Evolutionary conservation across 164 flowering plant species (phyloP).

Genomic region (Stephania yunnanensis): DNA sequence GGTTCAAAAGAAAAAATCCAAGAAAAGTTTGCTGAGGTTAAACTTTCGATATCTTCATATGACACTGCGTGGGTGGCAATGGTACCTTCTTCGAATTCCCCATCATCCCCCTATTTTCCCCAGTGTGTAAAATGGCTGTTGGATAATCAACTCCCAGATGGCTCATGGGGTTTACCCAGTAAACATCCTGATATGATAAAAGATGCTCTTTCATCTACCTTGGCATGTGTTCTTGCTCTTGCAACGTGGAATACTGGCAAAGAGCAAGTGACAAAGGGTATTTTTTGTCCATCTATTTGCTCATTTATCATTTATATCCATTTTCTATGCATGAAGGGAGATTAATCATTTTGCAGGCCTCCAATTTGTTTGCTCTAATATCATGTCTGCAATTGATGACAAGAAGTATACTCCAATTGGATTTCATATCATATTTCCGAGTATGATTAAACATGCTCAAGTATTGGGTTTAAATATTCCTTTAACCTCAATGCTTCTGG

Average conservation of each 20-base stretch:
- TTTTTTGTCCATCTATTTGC: neutral
- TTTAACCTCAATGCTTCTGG: slow-evolving; percentile 23
- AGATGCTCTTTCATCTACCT: slow-evolving; percentile 51
- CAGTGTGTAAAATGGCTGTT: slow-evolving; percentile 62
- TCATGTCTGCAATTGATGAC: slow-evolving; percentile 31
- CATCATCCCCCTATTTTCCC: slow-evolving; percentile 52
- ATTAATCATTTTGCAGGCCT: slow-evolving; percentile 36
- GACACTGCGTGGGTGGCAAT: slow-evolving; percentile 98
- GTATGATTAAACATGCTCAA: slow-evolving; percentile 59
- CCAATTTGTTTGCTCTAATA: slow-evolving; percentile 47
- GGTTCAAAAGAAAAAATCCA: slow-evolving; percentile 44
- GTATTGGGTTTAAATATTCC: slow-evolving; percentile 44
- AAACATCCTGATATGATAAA: slow-evolving; percentile 34
- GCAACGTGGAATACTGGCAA: slow-evolving; percentile 66
- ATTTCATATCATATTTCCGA: slow-evolving; percentile 72
- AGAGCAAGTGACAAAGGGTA: slow-evolving; percentile 56
- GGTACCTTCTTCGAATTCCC: slow-evolving; percentile 58
- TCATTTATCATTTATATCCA: neutral
- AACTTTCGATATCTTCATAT: slow-evolving; percentile 70
- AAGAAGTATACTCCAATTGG: slow-evolving; percentile 60
- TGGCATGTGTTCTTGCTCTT: slow-evolving; percentile 72
- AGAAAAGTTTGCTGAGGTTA: slow-evolving; percentile 41
- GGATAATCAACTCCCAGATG: slow-evolving; percentile 69
- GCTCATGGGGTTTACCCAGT: slow-evolving; percentile 68
- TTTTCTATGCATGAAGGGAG: neutral